Conservation (phyloP, 208 protist species). For the Vickermania ingenoplastis region DNA sequence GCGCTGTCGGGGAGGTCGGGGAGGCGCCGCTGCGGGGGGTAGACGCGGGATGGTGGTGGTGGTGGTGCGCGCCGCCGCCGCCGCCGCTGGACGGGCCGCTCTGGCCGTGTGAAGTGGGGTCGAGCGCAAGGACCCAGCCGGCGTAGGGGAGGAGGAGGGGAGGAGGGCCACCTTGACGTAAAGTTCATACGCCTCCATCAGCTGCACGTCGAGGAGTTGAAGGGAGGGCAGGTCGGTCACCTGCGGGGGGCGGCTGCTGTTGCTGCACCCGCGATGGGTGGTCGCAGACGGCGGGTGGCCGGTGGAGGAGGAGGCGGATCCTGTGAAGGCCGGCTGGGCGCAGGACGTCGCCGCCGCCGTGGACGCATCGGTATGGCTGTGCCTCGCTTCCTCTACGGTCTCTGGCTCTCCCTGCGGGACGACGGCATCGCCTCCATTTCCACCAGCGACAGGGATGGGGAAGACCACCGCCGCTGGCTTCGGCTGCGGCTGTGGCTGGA, state of each 20-base stretch:
- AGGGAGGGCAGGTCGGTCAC: not conserved
- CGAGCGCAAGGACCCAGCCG: constrained; percentile 30
- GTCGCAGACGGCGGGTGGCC: not conserved
- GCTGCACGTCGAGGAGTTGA: constrained; percentile 33
- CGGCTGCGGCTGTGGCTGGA: not conserved
- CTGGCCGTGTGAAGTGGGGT: constrained; percentile 31
- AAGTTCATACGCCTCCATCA: constrained; percentile 46
- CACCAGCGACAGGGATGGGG: not conserved
- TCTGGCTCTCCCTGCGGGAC: not conserved
- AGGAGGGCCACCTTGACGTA: constrained; percentile 46
- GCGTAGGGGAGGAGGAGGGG: constrained; percentile 31
- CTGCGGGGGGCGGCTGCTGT: not conserved
- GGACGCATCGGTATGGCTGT: not conserved
- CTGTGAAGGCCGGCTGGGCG: not conserved
- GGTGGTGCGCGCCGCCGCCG: not conserved
- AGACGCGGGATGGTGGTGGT: not conserved
- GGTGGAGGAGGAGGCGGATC: not conserved
- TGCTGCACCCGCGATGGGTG: not conserved
- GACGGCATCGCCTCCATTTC: not conserved
- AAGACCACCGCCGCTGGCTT: not conserved
- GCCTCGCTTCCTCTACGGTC: not conserved
- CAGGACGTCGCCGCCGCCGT: not conserved
- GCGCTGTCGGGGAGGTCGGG: not conserved
- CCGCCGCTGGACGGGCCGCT: not conserved
- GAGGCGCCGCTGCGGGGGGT: not conserved